Percentiles rank a stretch among this genome's conserved stretches.
Evolutionary conservation across 2,329 filamentous ascomycete species (phyloP).

Genomic region (Macrophomina pseudophaseolina): DNA sequence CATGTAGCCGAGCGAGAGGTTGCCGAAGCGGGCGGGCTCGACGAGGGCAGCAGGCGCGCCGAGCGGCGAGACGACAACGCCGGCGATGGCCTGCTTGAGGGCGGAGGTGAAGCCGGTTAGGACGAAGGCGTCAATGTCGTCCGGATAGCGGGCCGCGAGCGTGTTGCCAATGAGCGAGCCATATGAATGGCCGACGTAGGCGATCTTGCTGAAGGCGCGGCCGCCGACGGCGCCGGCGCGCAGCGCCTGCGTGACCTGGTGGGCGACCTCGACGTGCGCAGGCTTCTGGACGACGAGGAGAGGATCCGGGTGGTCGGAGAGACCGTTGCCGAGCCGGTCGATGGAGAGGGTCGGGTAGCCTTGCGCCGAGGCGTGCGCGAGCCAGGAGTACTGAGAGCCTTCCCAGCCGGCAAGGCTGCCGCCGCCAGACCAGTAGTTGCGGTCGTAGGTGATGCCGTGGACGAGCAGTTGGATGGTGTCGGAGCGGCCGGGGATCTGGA

Average conservation of each 20-base stretch:
- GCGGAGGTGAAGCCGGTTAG: constrained; percentile 40
- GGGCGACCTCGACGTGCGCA: constrained; percentile 45
- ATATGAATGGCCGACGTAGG: constrained; percentile 49
- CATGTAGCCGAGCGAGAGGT: constrained; percentile 9
- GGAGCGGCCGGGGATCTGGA: background rate
- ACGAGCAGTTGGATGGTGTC: constrained; percentile 43
- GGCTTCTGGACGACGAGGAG: constrained; percentile 45
- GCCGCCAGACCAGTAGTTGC: constrained; percentile 47
- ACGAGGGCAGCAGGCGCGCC: constrained; percentile 11
- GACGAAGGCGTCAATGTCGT: constrained; percentile 43
- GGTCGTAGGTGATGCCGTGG: constrained; percentile 49
- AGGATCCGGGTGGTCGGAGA: constrained; percentile 46
- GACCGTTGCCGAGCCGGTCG: constrained; percentile 49
- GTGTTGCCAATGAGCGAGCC: constrained; percentile 43
- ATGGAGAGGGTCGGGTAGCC: constrained; percentile 50
- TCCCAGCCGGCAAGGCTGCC: constrained; percentile 29
- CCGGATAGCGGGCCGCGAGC: constrained; percentile 40
- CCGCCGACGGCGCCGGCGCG: constrained; percentile 36
- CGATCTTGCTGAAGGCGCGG: constrained; percentile 40
- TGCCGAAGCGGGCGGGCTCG: constrained; percentile 6
- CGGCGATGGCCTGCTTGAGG: constrained; percentile 10
- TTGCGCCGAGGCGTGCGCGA: constrained; percentile 46
- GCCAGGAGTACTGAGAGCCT: constrained; percentile 42
- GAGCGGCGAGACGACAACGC: background rate
- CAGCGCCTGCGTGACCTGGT: constrained; percentile 41